Conservation (phyloP, 495 filamentous ascomycete genomes). For the Elasticomyces elasticus region DNA sequence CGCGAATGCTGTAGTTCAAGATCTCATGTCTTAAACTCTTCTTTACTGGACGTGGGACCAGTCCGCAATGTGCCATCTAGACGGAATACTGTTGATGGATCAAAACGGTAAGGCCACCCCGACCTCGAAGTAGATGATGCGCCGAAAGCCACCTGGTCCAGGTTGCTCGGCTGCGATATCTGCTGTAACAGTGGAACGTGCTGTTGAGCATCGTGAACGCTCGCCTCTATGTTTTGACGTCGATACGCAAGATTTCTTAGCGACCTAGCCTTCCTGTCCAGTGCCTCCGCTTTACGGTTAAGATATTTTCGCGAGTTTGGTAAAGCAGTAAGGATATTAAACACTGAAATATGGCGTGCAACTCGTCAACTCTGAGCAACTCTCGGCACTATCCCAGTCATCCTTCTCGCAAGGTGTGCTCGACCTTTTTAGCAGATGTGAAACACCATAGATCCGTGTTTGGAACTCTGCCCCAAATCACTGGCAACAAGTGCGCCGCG, state of each 20-base stretch:
- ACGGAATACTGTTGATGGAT: background rate
- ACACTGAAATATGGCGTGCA: too few species aligned
- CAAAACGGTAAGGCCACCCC: background rate
- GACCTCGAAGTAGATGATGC: background rate
- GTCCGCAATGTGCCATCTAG: background rate
- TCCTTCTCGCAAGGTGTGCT: background rate
- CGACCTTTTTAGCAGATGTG: background rate
- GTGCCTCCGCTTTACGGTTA: background rate
- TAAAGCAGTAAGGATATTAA: too few species aligned
- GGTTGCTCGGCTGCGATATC: background rate
- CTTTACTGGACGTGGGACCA: background rate
- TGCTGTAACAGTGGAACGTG: background rate
- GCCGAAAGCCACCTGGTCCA: background rate
- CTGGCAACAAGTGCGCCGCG: conserved; percentile 5
- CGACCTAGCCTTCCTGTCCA: background rate
- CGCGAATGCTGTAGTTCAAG: background rate
- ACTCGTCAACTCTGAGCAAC: too few species aligned
- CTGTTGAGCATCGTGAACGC: background rate
- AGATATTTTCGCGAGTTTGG: too few species aligned
- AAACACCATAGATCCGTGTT: background rate
- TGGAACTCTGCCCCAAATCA: conserved; percentile 14
- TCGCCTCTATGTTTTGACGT: background rate
- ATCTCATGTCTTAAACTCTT: background rate
- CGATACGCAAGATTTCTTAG: background rate
- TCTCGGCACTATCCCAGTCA: too few species aligned